These are phyloP conservation scores for Epichloe glyceriae DNA, from an alignment of 2,329 filamentous ascomycete species.

Conservation along the genomic window DNA sequence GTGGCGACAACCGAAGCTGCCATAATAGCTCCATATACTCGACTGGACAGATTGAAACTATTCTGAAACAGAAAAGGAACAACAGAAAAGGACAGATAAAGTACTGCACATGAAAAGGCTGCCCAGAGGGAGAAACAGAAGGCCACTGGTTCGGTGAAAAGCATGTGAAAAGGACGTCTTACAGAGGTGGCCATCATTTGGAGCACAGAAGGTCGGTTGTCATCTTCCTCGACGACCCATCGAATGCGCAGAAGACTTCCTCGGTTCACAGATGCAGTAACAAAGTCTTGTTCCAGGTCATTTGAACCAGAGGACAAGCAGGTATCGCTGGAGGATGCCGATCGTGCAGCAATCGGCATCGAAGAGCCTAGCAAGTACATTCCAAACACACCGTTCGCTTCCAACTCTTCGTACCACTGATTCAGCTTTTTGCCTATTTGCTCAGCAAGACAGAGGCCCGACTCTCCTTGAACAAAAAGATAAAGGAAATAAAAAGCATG, in stretches of 20 bases:
- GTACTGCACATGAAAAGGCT: conserved; percentile 75
- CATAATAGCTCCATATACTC: conserved; percentile 62
- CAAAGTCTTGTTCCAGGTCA: not conserved
- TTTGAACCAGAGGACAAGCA: not conserved
- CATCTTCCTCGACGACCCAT: conserved; percentile 70
- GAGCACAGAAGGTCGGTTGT: conserved; percentile 54
- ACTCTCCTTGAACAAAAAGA: conserved; percentile 67
- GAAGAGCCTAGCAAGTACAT: conserved; percentile 23
- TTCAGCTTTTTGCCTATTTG: conserved; percentile 64
- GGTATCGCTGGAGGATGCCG: conserved; percentile 10
- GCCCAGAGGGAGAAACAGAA: conserved; percentile 87
- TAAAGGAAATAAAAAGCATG: conserved; percentile 46
- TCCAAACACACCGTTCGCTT: conserved; percentile 46
- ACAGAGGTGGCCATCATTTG: conserved; percentile 64
- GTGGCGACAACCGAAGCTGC: conserved; percentile 55
- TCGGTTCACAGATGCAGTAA: not conserved
- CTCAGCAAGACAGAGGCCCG: conserved; percentile 68
- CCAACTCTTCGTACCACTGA: conserved; percentile 62
- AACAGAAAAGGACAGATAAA: conserved; percentile 74
- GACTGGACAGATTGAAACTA: conserved; percentile 52
- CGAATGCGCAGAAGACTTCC: conserved; percentile 41
- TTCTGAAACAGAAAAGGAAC: conserved; percentile 64
- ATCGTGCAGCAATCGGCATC: conserved; percentile 6
- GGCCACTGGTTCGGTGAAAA: conserved; percentile 64
- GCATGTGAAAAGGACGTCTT: conserved; percentile 64